Percentiles rank a stretch among this genome's conserved stretches.
These are phyloP conservation scores for Acarospora socialis DNA, from an alignment of 2,329 filamentous ascomycete genomes.

Conservation along the genomic window DNA sequence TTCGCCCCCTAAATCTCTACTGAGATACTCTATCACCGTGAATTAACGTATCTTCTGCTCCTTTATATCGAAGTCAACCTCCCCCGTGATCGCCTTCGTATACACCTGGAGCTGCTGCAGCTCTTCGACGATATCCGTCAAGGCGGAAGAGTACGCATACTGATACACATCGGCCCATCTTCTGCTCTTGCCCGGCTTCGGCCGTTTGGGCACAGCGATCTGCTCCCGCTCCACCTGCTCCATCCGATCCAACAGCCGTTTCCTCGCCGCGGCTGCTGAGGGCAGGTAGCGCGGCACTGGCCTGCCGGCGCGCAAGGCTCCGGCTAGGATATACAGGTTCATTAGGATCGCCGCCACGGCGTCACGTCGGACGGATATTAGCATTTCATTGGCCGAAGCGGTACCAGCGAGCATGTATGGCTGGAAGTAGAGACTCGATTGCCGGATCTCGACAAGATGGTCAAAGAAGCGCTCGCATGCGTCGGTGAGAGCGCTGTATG, in stretches of 20 bases:
- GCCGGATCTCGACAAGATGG: conserved; percentile 42
- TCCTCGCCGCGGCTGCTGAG: conserved; percentile 39
- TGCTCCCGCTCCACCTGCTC: conserved; percentile 32
- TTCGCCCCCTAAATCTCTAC: too few relatives aligned
- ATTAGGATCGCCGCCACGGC: conserved; percentile 44
- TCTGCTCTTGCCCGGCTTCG: conserved; percentile 16
- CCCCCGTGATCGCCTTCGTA: conserved; percentile 44
- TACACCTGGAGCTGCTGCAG: conserved; percentile 41
- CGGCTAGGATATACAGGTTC: conserved; percentile 44
- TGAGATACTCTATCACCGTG: too few relatives aligned
- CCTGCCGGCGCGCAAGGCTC: conserved; percentile 35
- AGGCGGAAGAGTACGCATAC: conserved; percentile 20
- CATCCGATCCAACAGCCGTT: conserved; percentile 38
- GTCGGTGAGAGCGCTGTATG: conserved; percentile 42
- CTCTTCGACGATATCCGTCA: conserved; percentile 34
- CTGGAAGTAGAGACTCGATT: conserved; percentile 44
- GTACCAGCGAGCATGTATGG: conserved; percentile 38
- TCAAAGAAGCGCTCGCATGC: conserved; percentile 46
- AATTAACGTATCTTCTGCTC: too few relatives aligned
- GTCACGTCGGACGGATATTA: conserved; percentile 40
- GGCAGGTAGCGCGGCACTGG: conserved; percentile 37
- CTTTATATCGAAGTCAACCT: conserved; percentile 33
- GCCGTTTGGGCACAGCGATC: not conserved
- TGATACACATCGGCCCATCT: conserved; percentile 45
- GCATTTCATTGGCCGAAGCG: conserved; percentile 33